Evolutionary conservation across 306 rosid genomes (phyloP).

Genomic region (Ormosia semicastrata): DNA sequence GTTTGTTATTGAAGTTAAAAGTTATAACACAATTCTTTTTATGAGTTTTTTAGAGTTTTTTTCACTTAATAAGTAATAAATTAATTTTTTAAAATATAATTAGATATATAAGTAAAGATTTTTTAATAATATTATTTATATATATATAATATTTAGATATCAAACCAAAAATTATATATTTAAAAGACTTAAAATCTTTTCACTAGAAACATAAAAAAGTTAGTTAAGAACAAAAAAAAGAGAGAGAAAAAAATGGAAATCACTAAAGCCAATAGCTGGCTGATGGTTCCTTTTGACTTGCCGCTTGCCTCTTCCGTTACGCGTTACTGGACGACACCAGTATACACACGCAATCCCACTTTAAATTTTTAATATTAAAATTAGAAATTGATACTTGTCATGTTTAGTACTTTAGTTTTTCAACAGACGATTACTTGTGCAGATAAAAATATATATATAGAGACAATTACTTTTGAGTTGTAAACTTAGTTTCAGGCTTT

Average conservation of each 20-base stretch:
- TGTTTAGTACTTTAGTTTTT: neutral
- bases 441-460: too few relatives aligned
- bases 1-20: neutral
- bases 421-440: neutral
- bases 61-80: too few relatives aligned
- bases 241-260: neutral
- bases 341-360: neutral
- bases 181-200: too few relatives aligned
- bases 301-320: neutral
- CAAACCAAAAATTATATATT: too few relatives aligned
- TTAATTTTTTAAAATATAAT: too few relatives aligned
- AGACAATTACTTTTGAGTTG: neutral
- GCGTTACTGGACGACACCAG: neutral
- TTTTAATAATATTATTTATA: too few relatives aligned
- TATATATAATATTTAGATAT: too few relatives aligned
- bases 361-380: neutral
- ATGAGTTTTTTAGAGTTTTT: too few relatives aligned
- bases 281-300: neutral
- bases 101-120: too few relatives aligned
- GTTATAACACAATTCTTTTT: neutral
- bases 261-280: neutral
- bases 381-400: neutral
- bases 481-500: neutral
- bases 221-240: neutral
- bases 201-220: too few relatives aligned